phyloP scores from a whole-genome alignment of 2,329 filamentous ascomycete genomes.

The Trematosphaeria pertusa region DNA sequence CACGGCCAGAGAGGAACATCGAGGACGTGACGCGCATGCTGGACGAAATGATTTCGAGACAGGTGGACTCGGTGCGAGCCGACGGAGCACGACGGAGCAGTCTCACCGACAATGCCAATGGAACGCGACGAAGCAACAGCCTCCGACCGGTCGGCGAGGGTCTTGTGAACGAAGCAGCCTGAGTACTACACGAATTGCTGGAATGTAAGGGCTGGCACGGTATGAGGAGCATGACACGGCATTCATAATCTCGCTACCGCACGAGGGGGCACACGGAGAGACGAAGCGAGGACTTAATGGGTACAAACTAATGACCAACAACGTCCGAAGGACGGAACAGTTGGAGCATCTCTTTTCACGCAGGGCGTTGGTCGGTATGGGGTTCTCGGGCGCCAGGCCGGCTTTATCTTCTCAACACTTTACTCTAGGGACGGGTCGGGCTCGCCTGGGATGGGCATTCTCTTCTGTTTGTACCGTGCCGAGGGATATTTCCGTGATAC shows the following conservation, averaged over 20 bases:
- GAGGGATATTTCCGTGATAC: constrained; percentile 3
- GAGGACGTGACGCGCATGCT: constrained; percentile 94
- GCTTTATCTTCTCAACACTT: background rate
- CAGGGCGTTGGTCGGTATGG: constrained; percentile 3
- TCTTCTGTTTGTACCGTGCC: constrained; percentile 2
- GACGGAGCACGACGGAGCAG: constrained; percentile 50
- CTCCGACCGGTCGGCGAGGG: constrained; percentile 21
- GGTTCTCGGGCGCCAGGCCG: background rate
- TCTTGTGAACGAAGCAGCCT: constrained; percentile 10
- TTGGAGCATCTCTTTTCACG: too few relatives aligned
- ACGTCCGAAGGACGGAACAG: constrained; percentile 7
- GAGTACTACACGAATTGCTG: constrained; percentile 7
- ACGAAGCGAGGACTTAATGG: constrained; percentile 5
- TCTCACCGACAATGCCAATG: constrained; percentile 60
- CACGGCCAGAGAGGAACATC: constrained; percentile 66
- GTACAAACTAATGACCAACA: constrained; percentile 10
- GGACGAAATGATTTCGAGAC: constrained; percentile 94
- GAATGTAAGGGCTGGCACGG: constrained; percentile 18
- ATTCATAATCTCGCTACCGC: constrained; percentile 12
- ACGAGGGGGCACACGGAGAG: constrained; percentile 2
- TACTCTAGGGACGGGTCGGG: background rate
- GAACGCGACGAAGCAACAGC: constrained; percentile 54
- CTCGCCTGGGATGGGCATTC: background rate
- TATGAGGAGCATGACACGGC: constrained; percentile 2
- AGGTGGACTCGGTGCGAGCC: constrained; percentile 83